Conservation (phyloP, 306 rosid genomes). For the Prosopis cineraria region DNA sequence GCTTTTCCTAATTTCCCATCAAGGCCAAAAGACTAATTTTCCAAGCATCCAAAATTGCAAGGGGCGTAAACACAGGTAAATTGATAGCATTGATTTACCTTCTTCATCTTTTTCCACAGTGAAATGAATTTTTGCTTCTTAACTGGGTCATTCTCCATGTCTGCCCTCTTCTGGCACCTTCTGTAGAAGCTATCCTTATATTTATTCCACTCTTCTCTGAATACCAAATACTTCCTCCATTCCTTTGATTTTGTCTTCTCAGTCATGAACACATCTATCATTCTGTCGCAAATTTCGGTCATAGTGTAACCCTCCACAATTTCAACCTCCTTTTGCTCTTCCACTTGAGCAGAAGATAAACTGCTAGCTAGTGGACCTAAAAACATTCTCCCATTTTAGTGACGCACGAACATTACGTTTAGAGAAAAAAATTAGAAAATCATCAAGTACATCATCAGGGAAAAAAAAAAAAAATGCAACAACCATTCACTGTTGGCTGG, state of each 20-base stretch:
- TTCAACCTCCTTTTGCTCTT: slow-evolving; percentile 65
- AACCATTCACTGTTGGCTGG: neutral
- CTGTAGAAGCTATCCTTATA: slow-evolving; percentile 70
- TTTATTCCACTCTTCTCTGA: slow-evolving; percentile 88
- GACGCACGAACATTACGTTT: slow-evolving; percentile 16
- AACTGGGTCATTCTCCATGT: slow-evolving; percentile 56
- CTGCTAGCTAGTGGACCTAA: slow-evolving; percentile 53
- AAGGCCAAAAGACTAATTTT: slow-evolving; percentile 26
- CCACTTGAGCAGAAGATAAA: slow-evolving; percentile 47
- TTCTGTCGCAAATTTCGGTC: slow-evolving; percentile 77
- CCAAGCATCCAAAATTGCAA: slow-evolving; percentile 7
- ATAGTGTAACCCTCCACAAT: slow-evolving; percentile 73
- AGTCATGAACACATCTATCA: slow-evolving; percentile 77
- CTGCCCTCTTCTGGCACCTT: slow-evolving; percentile 65
- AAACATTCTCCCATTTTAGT: slow-evolving; percentile 26
- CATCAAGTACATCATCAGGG: neutral
- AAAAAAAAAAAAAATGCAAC: neutral
- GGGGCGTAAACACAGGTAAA: neutral
- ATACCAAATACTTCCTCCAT: slow-evolving; percentile 80
- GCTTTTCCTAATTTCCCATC: slow-evolving; percentile 22
- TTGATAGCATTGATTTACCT: slow-evolving; percentile 48
- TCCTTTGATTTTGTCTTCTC: slow-evolving; percentile 81
- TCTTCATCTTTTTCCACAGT: slow-evolving; percentile 69
- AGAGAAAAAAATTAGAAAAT: slow-evolving; percentile 19
- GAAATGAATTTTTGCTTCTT: slow-evolving; percentile 61